Evolutionary conservation across 306 rosid species (phyloP).

Genomic region (Cicer arietinum): DNA sequence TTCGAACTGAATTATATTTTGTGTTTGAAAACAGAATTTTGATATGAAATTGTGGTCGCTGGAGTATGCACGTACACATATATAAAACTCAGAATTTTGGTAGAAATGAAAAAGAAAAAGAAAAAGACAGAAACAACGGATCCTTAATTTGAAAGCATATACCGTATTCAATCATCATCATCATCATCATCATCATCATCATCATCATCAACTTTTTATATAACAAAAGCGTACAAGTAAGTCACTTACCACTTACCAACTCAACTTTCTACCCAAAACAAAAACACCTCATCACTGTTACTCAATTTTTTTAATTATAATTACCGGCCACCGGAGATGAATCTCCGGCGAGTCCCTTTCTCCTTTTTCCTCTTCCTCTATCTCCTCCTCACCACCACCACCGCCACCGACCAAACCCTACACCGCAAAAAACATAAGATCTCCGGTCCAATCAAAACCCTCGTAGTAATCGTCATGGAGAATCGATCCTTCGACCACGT

Average conservation of each 20-base stretch:
- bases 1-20: too few species aligned
- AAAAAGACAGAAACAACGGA: conserved; percentile 8
- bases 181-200: neutral
- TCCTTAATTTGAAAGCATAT: conserved; percentile 41
- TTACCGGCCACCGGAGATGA: conserved; percentile 58
- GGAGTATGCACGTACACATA: neutral
- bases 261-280: neutral
- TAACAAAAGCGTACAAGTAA: neutral
- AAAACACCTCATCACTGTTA: neutral
- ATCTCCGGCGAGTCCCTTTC: conserved; percentile 51
- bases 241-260: conserved; percentile 5
- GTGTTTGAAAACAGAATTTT: too few species aligned
- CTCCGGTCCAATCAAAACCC: conserved; percentile 77
- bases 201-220: neutral
- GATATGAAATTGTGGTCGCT: neutral
- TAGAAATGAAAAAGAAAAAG: neutral
- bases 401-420: conserved; percentile 7
- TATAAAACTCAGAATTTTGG: neutral
- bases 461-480: conserved; percentile 85
- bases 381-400: conserved; percentile 49
- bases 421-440: conserved; percentile 55
- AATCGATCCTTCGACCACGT: conserved; percentile 97
- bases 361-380: conserved; percentile 43
- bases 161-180: neutral
- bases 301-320: too few species aligned